A percentile compares a stretch with the other conserved stretches of the same genome.
phyloP scores from a whole-genome alignment of 257 asterid species.

The Scutellaria galericulata region DNA sequence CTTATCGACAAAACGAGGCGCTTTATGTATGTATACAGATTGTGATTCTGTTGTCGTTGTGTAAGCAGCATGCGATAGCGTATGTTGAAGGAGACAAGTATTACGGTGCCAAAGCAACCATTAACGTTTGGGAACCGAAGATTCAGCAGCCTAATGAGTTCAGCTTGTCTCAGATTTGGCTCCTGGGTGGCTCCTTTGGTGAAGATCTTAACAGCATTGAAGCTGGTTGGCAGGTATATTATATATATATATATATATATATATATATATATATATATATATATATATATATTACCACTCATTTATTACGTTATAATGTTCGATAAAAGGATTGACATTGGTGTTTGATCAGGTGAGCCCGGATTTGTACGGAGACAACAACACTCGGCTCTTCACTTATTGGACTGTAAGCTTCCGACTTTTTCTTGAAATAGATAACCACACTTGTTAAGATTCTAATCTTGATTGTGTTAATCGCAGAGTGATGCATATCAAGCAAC shows the following conservation, averaged over 20 bases:
- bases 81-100: constrained; percentile 80
- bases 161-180: constrained; percentile 90
- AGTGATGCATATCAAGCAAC: constrained; percentile 98
- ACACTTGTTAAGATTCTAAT: not conserved
- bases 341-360: constrained; percentile 69
- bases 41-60: constrained; percentile 19
- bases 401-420: constrained; percentile 68
- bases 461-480: constrained; percentile 42
- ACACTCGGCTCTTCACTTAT: constrained; percentile 81
- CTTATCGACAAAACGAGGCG: not conserved
- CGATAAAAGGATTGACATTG: not conserved
- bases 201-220: constrained; percentile 92
- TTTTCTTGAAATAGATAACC: not conserved
- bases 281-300: too few species aligned
- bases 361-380: constrained; percentile 82
- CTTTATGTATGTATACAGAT: constrained; percentile 4
- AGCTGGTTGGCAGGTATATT: constrained; percentile 80
- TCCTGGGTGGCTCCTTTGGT: constrained; percentile 82
- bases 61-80: constrained; percentile 79
- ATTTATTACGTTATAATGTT: constrained; percentile 23
- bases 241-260: too few species aligned
- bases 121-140: constrained; percentile 88
- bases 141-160: constrained; percentile 84
- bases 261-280: too few species aligned
- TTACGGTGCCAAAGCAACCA: constrained; percentile 83